Evolutionary conservation across 75 land plant species (phyloP).

Genomic region (Pinus taeda): DNA sequence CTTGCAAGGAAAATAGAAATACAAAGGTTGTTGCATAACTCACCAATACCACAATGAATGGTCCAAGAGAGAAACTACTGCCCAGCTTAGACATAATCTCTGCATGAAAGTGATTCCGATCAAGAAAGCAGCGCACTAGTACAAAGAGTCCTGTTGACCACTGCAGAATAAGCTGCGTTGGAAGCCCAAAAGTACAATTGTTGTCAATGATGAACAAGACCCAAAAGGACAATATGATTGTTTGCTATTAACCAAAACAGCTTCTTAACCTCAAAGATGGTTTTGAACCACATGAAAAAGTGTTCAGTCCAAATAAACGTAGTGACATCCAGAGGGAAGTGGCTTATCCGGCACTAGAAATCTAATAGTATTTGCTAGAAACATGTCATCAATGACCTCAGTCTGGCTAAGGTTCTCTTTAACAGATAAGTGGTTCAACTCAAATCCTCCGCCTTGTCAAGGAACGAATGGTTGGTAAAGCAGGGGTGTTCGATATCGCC

Average conservation of each 20-base stretch:
- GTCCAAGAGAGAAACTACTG: constrained; percentile 87
- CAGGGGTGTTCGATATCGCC: no score
- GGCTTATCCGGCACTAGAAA: neutral
- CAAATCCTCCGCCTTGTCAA: neutral
- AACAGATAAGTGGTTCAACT: constrained; percentile 1
- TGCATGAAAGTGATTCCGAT: constrained; percentile 47
- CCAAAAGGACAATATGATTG: constrained; percentile 23
- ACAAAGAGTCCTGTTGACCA: constrained; percentile 87
- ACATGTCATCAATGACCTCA: neutral
- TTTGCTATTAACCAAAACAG: constrained; percentile 14
- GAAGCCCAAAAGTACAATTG: constrained; percentile 36
- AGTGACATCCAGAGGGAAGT: neutral
- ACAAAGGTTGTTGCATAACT: constrained; percentile 14
- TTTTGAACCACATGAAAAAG: neutral
- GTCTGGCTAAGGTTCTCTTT: neutral
- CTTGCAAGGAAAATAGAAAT: neutral
- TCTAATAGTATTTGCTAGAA: neutral
- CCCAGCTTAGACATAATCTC: constrained; percentile 83
- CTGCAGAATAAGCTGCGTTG: constrained; percentile 86
- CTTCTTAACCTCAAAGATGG: neutral
- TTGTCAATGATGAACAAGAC: constrained; percentile 36
- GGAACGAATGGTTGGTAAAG: no score
- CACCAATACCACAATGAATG: constrained; percentile 90
- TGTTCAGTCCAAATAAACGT: neutral
- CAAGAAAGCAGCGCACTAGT: constrained; percentile 74